phyloP scores from a whole-genome alignment of 306 rosid genomes.

The Cucumis hystrix region DNA sequence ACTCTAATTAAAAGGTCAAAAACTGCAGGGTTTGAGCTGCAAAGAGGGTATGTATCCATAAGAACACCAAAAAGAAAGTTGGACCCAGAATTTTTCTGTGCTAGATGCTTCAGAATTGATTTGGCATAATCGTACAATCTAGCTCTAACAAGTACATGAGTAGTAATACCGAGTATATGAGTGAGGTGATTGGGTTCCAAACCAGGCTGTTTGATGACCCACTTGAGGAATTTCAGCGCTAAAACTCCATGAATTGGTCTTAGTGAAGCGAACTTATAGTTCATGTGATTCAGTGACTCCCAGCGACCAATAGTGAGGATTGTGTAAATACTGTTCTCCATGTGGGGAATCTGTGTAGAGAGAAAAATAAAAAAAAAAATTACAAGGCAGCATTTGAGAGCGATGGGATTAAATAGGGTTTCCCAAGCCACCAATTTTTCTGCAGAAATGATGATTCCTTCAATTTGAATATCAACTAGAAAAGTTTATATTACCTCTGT shows the following conservation, averaged over 20 bases:
- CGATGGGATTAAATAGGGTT: neutral
- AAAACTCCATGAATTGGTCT: constrained; percentile 72
- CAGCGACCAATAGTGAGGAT: constrained; percentile 61
- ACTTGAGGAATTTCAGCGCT: constrained; percentile 55
- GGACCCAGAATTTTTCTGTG: constrained; percentile 29
- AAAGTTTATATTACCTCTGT: neutral
- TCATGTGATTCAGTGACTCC: constrained; percentile 71
- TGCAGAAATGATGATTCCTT: neutral
- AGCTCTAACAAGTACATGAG: constrained; percentile 66
- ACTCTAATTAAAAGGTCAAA: constrained; percentile 61
- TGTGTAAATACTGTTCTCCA: constrained; percentile 64
- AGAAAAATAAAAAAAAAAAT: neutral
- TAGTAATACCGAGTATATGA: constrained; percentile 42
- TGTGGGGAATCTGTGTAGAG: neutral
- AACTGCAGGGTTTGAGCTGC: constrained; percentile 67
- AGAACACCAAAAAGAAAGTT: constrained; percentile 38
- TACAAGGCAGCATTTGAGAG: neutral
- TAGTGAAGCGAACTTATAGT: constrained; percentile 48
- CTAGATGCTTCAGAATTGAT: constrained; percentile 33
- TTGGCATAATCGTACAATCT: constrained; percentile 54
- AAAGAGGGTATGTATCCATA: constrained; percentile 59
- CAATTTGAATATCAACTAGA: neutral
- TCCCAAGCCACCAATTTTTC: neutral
- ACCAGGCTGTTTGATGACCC: constrained; percentile 54
- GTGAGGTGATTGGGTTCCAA: constrained; percentile 49